Evolutionary conservation across 1,284 basidiomycete genomes (phyloP).

Genomic region (Spongispora temasekensis): DNA sequence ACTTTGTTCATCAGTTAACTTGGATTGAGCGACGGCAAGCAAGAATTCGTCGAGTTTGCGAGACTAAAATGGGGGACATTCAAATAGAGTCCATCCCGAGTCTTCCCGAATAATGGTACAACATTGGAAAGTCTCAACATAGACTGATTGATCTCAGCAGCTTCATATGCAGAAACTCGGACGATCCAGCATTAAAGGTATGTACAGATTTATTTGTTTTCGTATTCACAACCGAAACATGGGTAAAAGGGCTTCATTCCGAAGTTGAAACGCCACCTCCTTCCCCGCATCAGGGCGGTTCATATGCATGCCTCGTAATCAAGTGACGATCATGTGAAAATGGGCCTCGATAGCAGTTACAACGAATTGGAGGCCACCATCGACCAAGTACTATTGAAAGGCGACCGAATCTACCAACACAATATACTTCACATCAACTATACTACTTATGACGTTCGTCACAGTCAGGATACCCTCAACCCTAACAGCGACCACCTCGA

Average conservation of each 20-base stretch:
- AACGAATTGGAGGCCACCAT: neutral
- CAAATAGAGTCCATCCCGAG: too few species aligned
- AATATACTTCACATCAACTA: neutral
- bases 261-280: neutral
- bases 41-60: too few species aligned
- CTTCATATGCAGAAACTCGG: neutral
- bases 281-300: neutral
- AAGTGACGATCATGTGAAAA: neutral
- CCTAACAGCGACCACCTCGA: neutral
- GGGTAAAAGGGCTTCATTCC: neutral
- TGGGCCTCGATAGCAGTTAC: neutral
- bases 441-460: neutral
- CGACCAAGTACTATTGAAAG: neutral
- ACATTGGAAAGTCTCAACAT: neutral
- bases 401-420: neutral
- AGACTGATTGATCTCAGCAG: neutral
- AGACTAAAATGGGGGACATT: too few species aligned
- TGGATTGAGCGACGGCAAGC: too few species aligned
- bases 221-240: neutral
- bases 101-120: too few species aligned
- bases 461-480: neutral
- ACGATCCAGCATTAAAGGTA: neutral
- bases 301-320: neutral
- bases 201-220: neutral
- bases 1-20: too few species aligned